Evolutionary conservation across 495 filamentous ascomycete genomes (phyloP).

Genomic region (Xylaria sp.): DNA sequence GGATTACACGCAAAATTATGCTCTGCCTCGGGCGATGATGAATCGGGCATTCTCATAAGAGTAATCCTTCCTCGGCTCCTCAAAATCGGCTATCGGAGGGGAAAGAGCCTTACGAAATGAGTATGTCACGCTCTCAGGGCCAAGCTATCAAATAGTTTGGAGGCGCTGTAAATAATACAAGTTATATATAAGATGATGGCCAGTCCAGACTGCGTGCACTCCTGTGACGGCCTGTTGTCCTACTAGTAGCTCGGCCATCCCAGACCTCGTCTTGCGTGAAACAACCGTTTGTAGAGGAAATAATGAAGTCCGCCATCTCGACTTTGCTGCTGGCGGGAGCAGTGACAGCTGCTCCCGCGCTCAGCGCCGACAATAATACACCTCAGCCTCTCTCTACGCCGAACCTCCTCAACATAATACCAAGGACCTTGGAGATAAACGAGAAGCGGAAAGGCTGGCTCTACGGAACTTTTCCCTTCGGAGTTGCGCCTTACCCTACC

Average conservation of each 20-base stretch:
- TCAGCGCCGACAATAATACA: not conserved
- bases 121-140: not conserved
- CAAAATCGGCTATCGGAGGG: not conserved
- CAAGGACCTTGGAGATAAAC: conserved; percentile 9
- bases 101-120: not conserved
- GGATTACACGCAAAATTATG: not conserved
- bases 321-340: conserved; percentile 11
- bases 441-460: conserved; percentile 25
- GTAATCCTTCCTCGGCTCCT: not conserved
- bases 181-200: conserved; percentile 19
- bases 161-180: too few species aligned
- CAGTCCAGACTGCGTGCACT: not conserved
- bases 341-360: conserved; percentile 15
- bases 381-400: not conserved
- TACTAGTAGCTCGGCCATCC: not conserved
- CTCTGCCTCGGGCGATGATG: not conserved
- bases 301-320: conserved; percentile 17
- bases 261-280: not conserved
- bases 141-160: too few species aligned
- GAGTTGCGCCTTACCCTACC: conserved; percentile 17
- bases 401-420: conserved; percentile 3
- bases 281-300: not conserved
- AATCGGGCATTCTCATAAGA: not conserved
- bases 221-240: not conserved
- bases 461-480: conserved; percentile 19